Evolutionary conservation across 768 basidiomycete genomes (phyloP).

Genomic region (Russula olivacea): DNA sequence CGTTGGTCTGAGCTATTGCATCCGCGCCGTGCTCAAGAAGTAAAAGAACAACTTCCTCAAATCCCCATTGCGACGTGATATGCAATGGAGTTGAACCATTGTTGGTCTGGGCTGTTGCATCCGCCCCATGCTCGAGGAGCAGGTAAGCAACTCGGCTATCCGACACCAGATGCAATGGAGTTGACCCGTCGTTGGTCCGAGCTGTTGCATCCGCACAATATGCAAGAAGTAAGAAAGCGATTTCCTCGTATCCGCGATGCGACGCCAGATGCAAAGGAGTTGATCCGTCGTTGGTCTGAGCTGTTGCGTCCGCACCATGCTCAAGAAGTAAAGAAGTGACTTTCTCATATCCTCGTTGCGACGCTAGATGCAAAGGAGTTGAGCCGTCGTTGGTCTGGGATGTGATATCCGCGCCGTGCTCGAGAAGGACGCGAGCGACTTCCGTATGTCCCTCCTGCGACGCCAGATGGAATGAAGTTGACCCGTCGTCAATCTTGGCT

Average conservation of each 20-base stretch:
- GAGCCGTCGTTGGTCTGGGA: no score
- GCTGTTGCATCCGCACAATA: background rate
- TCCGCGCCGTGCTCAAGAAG: background rate
- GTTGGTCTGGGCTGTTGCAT: background rate
- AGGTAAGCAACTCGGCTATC: background rate
- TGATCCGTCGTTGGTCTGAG: no score
- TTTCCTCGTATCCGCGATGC: no score
- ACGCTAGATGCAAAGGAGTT: background rate
- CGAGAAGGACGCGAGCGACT: background rate
- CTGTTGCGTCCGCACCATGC: background rate
- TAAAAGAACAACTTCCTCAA: background rate
- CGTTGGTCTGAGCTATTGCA: background rate
- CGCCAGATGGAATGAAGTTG: background rate
- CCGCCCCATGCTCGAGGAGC: background rate
- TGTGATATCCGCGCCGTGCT: background rate
- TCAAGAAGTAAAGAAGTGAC: background rate
- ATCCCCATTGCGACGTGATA: accelerated
- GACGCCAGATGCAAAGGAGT: background rate
- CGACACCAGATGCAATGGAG: background rate
- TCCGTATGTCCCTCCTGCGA: background rate
- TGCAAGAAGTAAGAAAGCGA: background rate
- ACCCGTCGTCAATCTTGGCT: background rate
- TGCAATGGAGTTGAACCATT: background rate
- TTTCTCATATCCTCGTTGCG: background rate
- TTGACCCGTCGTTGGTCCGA: background rate